These are phyloP conservation scores for Rhodamnia argentea DNA, from an alignment of 345 rosid species.

Conservation along the genomic window DNA sequence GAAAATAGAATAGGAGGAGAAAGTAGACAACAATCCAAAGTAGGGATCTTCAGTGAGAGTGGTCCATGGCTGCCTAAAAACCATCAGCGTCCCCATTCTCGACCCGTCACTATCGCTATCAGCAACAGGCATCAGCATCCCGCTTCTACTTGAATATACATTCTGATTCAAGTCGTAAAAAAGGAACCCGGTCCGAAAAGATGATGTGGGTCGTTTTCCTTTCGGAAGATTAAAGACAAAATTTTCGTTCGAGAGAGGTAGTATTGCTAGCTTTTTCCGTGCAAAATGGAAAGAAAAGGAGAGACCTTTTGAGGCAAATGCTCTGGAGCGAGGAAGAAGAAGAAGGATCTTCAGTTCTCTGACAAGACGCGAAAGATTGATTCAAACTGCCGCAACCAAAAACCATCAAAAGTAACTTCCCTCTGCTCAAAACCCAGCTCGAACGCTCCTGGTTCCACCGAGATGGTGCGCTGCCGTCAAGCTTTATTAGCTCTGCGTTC, in stretches of 20 bases:
- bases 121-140: not conserved
- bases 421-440: not conserved
- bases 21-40: not conserved
- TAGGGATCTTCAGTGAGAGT: not conserved
- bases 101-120: not conserved
- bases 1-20: not conserved
- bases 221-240: not conserved
- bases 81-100: not conserved
- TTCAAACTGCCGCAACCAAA: not conserved
- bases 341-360: not conserved
- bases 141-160: not conserved
- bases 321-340: not conserved
- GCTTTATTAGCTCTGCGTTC: not conserved
- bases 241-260: not conserved
- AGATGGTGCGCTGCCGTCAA: not conserved
- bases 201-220: not conserved
- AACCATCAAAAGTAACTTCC: not conserved
- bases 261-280: not conserved
- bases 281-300: not conserved
- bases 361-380: not conserved
- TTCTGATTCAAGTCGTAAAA: not conserved
- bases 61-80: not conserved
- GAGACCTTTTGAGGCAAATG: not conserved
- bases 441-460: not conserved
- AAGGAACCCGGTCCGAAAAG: not conserved